phyloP scores from a whole-genome alignment of 176 grass and related monocot genomes.

The Oryza longistaminata region DNA sequence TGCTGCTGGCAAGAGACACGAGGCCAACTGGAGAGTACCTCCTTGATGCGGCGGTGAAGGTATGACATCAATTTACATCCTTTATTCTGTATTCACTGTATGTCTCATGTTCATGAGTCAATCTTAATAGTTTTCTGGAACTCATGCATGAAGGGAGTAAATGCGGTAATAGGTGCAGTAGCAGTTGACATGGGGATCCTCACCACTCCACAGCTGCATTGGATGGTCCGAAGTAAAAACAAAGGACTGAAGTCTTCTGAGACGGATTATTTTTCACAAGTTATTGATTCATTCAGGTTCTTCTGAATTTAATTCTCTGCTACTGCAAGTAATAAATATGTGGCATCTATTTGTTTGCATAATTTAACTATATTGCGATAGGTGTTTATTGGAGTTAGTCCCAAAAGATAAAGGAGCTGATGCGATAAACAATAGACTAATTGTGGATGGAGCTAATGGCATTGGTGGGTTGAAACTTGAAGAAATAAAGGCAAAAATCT shows the following conservation, averaged over 20 bases:
- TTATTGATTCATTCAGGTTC: conserved; percentile 75
- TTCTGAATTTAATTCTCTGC: conserved; percentile 7
- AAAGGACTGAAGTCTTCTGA: conserved; percentile 63
- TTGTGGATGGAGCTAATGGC: conserved; percentile 92
- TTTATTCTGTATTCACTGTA: background rate
- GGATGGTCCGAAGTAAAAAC: conserved; percentile 85
- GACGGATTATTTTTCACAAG: conserved; percentile 72
- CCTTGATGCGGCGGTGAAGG: conserved; percentile 68
- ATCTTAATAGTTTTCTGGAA: conserved; percentile 34
- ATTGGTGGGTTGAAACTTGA: conserved; percentile 81
- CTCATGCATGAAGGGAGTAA: conserved; percentile 61
- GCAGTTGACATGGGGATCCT: conserved; percentile 81
- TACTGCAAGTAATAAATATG: background rate
- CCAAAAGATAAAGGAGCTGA: conserved; percentile 45
- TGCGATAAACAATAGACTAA: conserved; percentile 47
- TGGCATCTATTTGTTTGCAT: background rate
- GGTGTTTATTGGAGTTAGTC: conserved; percentile 59
- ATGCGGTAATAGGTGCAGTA: conserved; percentile 59
- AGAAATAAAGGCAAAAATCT: conserved; percentile 55
- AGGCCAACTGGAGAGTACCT: conserved; percentile 85
- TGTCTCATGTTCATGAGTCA: background rate
- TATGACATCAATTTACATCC: conserved; percentile 23
- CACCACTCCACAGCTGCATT: conserved; percentile 88
- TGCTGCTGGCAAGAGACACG: conserved; percentile 86
- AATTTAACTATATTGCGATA: conserved; percentile 10